These are phyloP conservation scores for Boeremia lycopersici DNA, from an alignment of 2,329 filamentous ascomycete species.

Conservation along the genomic window DNA sequence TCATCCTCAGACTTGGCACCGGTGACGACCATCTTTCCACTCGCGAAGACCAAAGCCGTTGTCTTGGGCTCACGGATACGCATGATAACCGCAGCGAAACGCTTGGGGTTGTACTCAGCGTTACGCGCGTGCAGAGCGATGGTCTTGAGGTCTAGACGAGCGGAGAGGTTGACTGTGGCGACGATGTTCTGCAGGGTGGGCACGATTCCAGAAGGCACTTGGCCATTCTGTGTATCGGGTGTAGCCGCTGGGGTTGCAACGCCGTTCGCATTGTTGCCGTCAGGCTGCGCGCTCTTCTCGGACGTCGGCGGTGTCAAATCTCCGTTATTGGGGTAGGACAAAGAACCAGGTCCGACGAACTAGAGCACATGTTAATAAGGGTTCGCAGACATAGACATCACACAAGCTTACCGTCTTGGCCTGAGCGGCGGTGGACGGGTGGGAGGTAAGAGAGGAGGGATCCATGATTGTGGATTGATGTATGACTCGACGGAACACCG, in stretches of 20 bases:
- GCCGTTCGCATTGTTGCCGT: slow-evolving; percentile 63
- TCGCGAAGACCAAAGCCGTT: slow-evolving; percentile 96
- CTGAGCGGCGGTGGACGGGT: slow-evolving; percentile 88
- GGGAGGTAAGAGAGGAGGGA: slow-evolving; percentile 74
- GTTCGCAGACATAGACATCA: slow-evolving; percentile 27
- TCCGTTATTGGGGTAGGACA: slow-evolving; percentile 84
- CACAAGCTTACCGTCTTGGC: slow-evolving; percentile 70
- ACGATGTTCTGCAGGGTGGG: slow-evolving; percentile 75
- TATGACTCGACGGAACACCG: slow-evolving; percentile 33
- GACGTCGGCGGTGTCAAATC: slow-evolving; percentile 82
- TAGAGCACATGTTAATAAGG: slow-evolving; percentile 33
- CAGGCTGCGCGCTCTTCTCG: slow-evolving; percentile 67
- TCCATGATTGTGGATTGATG: slow-evolving; percentile 70
- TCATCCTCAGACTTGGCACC: slow-evolving; percentile 98
- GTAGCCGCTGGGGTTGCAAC: slow-evolving; percentile 91
- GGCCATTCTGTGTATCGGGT: slow-evolving; percentile 73
- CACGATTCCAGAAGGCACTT: slow-evolving; percentile 70
- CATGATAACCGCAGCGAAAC: slow-evolving; percentile 99
- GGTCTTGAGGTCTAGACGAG: slow-evolving; percentile 96
- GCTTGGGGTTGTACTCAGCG: slow-evolving; percentile 98
- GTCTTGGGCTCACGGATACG: slow-evolving; percentile 99
- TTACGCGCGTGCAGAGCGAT: slow-evolving; percentile 98
- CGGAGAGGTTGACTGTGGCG: slow-evolving; percentile 99
- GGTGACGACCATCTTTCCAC: slow-evolving; percentile 99
- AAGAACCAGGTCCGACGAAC: slow-evolving; percentile 85